phyloP scores from a whole-genome alignment of 345 rosid genomes.

The Euphorbia tirucalli region DNA sequence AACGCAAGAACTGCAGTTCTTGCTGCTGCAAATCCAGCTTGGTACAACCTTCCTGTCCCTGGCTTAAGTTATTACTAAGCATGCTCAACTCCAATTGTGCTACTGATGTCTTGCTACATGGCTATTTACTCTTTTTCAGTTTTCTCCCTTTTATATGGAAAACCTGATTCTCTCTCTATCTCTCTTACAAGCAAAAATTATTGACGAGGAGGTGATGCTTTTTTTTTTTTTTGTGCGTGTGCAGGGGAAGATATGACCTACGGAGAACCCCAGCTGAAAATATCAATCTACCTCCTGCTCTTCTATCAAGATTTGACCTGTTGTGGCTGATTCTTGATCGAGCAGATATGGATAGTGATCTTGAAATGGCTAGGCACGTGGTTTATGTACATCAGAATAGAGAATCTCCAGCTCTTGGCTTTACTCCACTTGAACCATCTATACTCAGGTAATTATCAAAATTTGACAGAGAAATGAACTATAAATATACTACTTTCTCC shows the following conservation, averaged over 20 bases:
- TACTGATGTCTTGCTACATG: background rate
- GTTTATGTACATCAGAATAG: conserved; percentile 83
- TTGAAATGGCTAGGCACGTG: conserved; percentile 92
- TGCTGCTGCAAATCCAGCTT: conserved; percentile 99
- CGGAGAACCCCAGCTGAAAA: conserved; percentile 97
- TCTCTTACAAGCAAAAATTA: conserved; percentile 4
- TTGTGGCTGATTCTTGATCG: conserved; percentile 94
- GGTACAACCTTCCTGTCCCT: conserved; percentile 43
- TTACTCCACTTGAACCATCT: conserved; percentile 80
- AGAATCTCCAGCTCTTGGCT: conserved; percentile 94
- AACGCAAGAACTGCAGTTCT: conserved; percentile 98
- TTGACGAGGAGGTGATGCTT: conserved; percentile 16
- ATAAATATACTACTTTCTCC: background rate
- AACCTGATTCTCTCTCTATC: background rate
- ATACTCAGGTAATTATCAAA: conserved; percentile 64
- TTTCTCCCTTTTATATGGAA: background rate
- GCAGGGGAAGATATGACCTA: conserved; percentile 93
- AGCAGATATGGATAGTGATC: conserved; percentile 96
- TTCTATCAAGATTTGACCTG: conserved; percentile 89
- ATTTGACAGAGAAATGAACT: background rate
- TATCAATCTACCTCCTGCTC: conserved; percentile 95
- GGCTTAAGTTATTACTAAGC: conserved; percentile 5
- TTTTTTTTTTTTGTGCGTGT: conserved; percentile 28
- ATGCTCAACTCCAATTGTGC: background rate
- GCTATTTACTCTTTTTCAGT: background rate